Conservation (phyloP, 23 red algal species). For the Gracilaria gracilis region DNA sequence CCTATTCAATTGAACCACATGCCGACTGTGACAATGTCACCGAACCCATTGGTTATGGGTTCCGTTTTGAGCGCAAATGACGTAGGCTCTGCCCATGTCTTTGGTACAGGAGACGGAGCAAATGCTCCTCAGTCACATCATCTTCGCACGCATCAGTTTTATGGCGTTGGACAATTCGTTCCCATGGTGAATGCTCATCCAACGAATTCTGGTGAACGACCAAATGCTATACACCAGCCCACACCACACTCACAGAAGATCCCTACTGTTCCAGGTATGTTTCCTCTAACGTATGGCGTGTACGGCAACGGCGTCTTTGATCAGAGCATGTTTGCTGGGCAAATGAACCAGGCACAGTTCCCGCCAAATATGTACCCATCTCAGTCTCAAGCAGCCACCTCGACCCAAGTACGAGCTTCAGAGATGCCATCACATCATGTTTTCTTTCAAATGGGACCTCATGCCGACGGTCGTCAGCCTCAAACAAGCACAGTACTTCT, state of each 20-base stretch:
- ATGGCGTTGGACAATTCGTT: constrained; percentile 46
- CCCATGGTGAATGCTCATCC: constrained; percentile 53
- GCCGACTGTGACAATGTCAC: constrained; percentile 15
- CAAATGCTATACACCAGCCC: not conserved
- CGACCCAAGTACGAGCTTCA: not conserved
- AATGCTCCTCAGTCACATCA: not conserved
- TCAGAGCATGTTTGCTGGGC: not conserved
- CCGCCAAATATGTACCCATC: constrained; percentile 9
- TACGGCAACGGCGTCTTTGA: constrained; percentile 31
- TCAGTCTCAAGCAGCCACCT: not conserved
- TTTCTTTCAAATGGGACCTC: not conserved
- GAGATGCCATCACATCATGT: not conserved
- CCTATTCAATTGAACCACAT: constrained; percentile 12
- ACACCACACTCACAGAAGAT: not conserved
- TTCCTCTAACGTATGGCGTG: constrained; percentile 47
- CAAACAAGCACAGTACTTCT: not conserved
- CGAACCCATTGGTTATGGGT: constrained; percentile 19
- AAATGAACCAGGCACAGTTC: constrained; percentile 5
- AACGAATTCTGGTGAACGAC: not conserved
- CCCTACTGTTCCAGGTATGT: constrained; percentile 27
- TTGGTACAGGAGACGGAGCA: not conserved
- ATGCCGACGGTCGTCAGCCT: not conserved
- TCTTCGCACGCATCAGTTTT: constrained; percentile 42
- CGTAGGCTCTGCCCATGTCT: not conserved
- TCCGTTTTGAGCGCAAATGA: constrained; percentile 9